Conservation (phyloP, 441 rosid species). For the Gossypium davidsonii region DNA sequence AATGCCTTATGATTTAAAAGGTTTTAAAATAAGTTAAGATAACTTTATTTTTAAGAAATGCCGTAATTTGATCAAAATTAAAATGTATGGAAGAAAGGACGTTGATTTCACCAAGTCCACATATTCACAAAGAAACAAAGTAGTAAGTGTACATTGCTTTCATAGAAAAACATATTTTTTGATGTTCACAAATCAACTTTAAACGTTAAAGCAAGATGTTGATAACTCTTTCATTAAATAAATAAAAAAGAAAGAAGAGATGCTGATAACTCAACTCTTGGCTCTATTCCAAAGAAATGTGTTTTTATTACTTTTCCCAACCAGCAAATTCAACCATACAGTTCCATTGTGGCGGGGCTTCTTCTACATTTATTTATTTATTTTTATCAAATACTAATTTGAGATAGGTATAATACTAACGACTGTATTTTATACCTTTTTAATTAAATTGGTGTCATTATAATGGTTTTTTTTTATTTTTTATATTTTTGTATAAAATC, state of each 20-base stretch:
- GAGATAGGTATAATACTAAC: too few relatives aligned
- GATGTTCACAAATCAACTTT: slow-evolving; percentile 6
- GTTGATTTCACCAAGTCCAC: background rate
- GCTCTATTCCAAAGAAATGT: background rate
- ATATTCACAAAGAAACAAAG: background rate
- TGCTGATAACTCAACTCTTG: background rate
- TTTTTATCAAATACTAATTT: too few relatives aligned
- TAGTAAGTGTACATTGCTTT: background rate
- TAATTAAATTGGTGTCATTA: too few relatives aligned
- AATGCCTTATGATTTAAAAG: too few relatives aligned
- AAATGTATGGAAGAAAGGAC: background rate
- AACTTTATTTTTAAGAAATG: too few relatives aligned
- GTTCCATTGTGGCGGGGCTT: background rate
- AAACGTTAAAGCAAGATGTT: background rate
- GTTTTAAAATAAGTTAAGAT: too few relatives aligned
- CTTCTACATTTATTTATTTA: background rate
- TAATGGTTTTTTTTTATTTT: too few relatives aligned
- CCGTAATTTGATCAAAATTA: too few relatives aligned
- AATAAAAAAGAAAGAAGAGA: too few relatives aligned
- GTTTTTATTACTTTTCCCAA: background rate
- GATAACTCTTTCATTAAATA: background rate
- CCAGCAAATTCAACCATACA: background rate
- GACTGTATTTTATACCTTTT: too few relatives aligned
- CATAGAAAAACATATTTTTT: background rate
- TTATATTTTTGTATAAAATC: too few relatives aligned